phyloP scores from a whole-genome alignment of 148 eudicot species.

The Rhododendron molle region DNA sequence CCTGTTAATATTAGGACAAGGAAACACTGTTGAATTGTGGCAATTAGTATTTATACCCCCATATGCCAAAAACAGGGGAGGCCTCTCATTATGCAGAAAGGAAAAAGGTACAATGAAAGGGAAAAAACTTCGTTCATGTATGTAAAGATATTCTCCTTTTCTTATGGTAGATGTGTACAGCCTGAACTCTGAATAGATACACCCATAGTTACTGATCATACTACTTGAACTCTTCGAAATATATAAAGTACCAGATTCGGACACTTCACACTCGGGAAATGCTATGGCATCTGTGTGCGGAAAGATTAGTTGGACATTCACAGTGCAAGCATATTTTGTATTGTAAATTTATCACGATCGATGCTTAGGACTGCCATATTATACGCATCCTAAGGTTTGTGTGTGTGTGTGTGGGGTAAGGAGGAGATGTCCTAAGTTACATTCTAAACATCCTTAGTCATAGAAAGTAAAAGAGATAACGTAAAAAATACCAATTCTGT shows the following conservation, averaged over 20 bases:
- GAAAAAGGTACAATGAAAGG: background rate
- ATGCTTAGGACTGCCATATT: background rate
- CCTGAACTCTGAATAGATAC: background rate
- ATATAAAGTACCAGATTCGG: background rate
- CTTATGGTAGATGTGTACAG: background rate
- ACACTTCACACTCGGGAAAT: background rate
- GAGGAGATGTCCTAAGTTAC: background rate
- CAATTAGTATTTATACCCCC: background rate
- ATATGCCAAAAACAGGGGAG: background rate
- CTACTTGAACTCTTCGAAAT: background rate
- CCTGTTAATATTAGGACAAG: too few relatives aligned
- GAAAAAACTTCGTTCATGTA: background rate
- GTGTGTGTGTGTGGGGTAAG: background rate
- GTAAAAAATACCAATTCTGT: background rate
- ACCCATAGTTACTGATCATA: background rate
- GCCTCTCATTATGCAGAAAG: background rate
- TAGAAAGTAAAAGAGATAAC: background rate
- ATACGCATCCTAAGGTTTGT: background rate
- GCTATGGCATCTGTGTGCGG: background rate
- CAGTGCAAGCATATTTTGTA: background rate
- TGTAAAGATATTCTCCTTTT: background rate
- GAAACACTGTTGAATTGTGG: background rate
- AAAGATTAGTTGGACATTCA: background rate
- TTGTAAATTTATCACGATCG: background rate
- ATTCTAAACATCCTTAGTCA: background rate